A percentile compares a stretch with the other conserved stretches of the same genome.
Evolutionary conservation across 106 monocot genomes (phyloP).

Genomic region (Xerophyta viscosa): DNA sequence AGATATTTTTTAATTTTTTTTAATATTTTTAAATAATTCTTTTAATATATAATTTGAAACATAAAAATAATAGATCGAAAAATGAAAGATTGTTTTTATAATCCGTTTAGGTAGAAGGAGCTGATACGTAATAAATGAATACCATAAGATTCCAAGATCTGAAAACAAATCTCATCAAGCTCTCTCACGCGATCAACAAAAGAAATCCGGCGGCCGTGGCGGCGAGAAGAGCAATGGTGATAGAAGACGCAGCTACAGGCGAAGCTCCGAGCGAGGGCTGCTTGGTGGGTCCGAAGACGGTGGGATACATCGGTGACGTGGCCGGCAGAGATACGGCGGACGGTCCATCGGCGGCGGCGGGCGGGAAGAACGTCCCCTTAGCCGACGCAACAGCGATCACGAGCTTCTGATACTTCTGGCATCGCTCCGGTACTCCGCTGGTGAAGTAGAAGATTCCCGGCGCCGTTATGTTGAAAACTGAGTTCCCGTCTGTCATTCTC

Average conservation of each 20-base stretch:
- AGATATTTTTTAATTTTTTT: no score
- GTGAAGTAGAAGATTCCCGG: slow-evolving; percentile 57
- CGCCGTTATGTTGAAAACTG: slow-evolving; percentile 63
- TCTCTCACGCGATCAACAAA: background rate
- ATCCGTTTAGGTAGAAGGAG: no score
- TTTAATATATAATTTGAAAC: no score
- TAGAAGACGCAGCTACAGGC: background rate
- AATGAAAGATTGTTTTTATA: no score
- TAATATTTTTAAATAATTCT: no score
- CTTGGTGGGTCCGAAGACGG: slow-evolving; percentile 23
- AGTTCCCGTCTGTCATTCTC: slow-evolving; percentile 73
- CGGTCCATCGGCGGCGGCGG: background rate
- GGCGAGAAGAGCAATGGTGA: background rate
- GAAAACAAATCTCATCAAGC: background rate
- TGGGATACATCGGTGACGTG: slow-evolving; percentile 14
- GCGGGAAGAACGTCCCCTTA: slow-evolving; percentile 39
- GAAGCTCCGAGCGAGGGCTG: slow-evolving; percentile 4
- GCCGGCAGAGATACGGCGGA: slow-evolving; percentile 2
- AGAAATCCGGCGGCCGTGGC: background rate
- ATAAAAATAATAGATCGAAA: no score
- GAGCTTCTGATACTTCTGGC: slow-evolving; percentile 73
- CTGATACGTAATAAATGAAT: no score
- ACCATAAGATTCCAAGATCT: background rate
- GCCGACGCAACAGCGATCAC: slow-evolving; percentile 39
- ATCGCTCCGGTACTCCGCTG: slow-evolving; percentile 56